Evolutionary conservation across 352 stramenopile genomes (phyloP).

Genomic region (Elongisporangium anandrum): DNA sequence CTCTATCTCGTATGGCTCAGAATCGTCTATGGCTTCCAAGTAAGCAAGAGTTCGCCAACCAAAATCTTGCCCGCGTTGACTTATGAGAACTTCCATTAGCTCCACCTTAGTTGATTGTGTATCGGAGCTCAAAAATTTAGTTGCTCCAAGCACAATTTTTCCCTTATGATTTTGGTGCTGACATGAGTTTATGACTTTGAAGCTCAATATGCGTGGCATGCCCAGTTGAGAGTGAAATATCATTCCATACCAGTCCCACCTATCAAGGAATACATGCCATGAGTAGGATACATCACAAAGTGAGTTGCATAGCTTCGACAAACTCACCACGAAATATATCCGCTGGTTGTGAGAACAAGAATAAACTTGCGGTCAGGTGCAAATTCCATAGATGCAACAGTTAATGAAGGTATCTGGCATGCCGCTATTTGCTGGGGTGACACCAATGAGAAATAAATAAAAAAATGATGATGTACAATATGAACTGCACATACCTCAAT

Average conservation of each 20-base stretch:
- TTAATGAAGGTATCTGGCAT: constrained; percentile 6
- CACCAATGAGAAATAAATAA: background rate
- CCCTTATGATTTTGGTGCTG: background rate
- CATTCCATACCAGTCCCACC: constrained; percentile 36
- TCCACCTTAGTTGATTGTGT: background rate
- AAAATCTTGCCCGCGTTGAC: background rate
- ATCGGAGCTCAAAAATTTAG: constrained; percentile 1
- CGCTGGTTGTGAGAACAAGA: constrained; percentile 16
- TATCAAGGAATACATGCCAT: constrained; percentile 8
- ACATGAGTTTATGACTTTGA: constrained; percentile 5
- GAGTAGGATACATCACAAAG: background rate
- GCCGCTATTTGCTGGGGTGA: constrained; percentile 4
- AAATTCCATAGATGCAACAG: constrained; percentile 15
- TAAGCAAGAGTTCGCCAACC: background rate
- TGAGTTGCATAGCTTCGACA: background rate
- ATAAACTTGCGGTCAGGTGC: constrained; percentile 9
- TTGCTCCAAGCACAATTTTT: background rate
- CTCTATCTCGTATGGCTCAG: background rate
- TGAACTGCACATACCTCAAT: background rate
- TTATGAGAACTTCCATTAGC: background rate
- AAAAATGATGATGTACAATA: too few species aligned
- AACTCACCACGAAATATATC: constrained; percentile 25
- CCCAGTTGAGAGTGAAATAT: constrained; percentile 13
- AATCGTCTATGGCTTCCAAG: background rate
- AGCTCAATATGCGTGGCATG: constrained; percentile 13